A percentile compares a stretch with the other conserved stretches of the same genome.
phyloP scores from a whole-genome alignment of 306 rosid genomes.

The Begonia masoniana region DNA sequence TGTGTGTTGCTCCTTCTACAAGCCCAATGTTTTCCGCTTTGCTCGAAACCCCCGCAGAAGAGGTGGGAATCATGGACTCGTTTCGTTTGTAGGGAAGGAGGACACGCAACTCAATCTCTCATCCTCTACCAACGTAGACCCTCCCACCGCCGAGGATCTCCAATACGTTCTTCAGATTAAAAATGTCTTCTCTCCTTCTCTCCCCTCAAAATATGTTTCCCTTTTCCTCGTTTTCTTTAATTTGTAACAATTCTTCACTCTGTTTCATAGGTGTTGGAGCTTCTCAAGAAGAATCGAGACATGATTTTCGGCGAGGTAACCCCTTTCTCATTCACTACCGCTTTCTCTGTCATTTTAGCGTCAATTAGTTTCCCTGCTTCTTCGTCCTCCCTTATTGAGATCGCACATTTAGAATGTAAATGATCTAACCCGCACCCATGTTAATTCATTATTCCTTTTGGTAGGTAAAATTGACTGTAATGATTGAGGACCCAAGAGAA shows the following conservation, averaged over 20 bases:
- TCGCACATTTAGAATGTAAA: background rate
- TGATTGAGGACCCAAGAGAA: conserved; percentile 94
- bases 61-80: conserved; percentile 1
- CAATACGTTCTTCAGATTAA: conserved; percentile 50
- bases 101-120: conserved; percentile 10
- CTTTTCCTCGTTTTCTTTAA: background rate
- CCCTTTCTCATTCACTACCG: conserved; percentile 1
- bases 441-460: background rate
- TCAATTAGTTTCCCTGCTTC: background rate
- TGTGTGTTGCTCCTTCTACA: background rate
- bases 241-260: background rate
- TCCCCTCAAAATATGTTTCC: background rate
- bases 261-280: conserved; percentile 56
- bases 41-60: background rate
- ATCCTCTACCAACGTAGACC: conserved; percentile 22
- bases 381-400: too few relatives aligned
- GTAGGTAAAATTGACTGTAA: conserved; percentile 74
- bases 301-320: conserved; percentile 83
- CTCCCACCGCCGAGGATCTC: conserved; percentile 41
- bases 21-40: background rate
- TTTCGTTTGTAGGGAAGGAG: conserved; percentile 16
- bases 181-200: conserved; percentile 28
- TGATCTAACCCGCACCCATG: background rate
- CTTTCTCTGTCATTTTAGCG: too few relatives aligned
- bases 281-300: conserved; percentile 74